Evolutionary conservation across 2,329 filamentous ascomycete species (phyloP).

Genomic region (Camptophora hylomeconis): DNA sequence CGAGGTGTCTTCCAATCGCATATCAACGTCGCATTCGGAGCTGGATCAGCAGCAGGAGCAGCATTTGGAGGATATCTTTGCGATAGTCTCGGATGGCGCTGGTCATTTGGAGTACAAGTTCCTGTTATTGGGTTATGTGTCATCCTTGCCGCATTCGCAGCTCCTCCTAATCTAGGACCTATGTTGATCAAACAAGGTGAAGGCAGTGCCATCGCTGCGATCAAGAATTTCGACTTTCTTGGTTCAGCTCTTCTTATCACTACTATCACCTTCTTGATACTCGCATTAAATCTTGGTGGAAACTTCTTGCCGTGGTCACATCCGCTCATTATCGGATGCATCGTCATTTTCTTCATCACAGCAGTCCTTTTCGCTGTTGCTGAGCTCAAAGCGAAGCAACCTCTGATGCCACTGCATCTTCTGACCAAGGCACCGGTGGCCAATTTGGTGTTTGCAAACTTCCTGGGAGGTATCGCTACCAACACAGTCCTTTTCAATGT

Average conservation of each 20-base stretch:
- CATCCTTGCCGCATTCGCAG: constrained; percentile 48
- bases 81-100: constrained; percentile 63
- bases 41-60: constrained; percentile 55
- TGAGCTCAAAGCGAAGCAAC: constrained; percentile 55
- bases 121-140: constrained; percentile 52
- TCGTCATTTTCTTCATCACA: constrained; percentile 43
- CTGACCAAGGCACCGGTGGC: constrained; percentile 56
- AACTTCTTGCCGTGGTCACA: constrained; percentile 54
- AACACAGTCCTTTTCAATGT: constrained; percentile 55
- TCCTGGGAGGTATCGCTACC: constrained; percentile 53
- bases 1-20: constrained; percentile 63
- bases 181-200: constrained; percentile 29
- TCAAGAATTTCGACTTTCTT: constrained; percentile 58
- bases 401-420: constrained; percentile 62
- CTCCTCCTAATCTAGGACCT: constrained; percentile 47
- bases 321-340: constrained; percentile 42
- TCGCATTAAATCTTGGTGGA: constrained; percentile 60
- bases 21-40: constrained; percentile 59
- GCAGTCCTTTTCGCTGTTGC: constrained; percentile 56
- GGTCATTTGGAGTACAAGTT: constrained; percentile 59
- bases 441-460: constrained; percentile 57
- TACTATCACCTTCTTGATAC: constrained; percentile 52
- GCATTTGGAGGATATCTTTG: constrained; percentile 59
- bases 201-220: constrained; percentile 51
- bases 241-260: constrained; percentile 54